These are phyloP conservation scores for Gleditsia sinensis DNA, from an alignment of 306 rosid species.

Conservation along the genomic window DNA sequence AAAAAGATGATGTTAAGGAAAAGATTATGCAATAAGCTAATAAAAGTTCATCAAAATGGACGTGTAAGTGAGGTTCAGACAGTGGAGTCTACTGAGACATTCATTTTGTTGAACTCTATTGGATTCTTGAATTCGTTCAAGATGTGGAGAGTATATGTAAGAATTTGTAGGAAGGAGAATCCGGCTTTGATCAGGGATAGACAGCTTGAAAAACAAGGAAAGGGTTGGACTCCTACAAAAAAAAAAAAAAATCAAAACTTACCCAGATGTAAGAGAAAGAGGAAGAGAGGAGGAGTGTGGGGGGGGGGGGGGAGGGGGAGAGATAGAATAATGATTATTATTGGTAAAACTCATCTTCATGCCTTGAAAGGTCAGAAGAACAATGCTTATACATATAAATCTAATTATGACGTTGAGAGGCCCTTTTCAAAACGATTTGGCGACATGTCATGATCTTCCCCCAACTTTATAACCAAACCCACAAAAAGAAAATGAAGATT, in stretches of 20 bases:
- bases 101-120: no score
- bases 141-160: no score
- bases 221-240: slow-evolving; percentile 33
- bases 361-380: slow-evolving; percentile 48
- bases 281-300: neutral
- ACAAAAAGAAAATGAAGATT: slow-evolving; percentile 16
- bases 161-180: no score
- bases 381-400: slow-evolving; percentile 35
- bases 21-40: no score
- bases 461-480: slow-evolving; percentile 51
- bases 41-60: no score
- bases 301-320: neutral
- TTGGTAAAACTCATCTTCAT: slow-evolving; percentile 41
- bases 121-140: no score
- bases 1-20: no score
- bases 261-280: neutral
- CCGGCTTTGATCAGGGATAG: neutral
- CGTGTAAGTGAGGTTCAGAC: no score
- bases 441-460: slow-evolving; percentile 66
- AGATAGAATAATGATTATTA: slow-evolving; percentile 33
- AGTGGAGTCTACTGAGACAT: no score
- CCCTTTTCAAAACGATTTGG: slow-evolving; percentile 50
- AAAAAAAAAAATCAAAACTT: neutral
- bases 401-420: slow-evolving; percentile 33
- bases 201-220: neutral